Conservation (phyloP, 1,284 basidiomycete species). For the Tylopilus microsporus region DNA sequence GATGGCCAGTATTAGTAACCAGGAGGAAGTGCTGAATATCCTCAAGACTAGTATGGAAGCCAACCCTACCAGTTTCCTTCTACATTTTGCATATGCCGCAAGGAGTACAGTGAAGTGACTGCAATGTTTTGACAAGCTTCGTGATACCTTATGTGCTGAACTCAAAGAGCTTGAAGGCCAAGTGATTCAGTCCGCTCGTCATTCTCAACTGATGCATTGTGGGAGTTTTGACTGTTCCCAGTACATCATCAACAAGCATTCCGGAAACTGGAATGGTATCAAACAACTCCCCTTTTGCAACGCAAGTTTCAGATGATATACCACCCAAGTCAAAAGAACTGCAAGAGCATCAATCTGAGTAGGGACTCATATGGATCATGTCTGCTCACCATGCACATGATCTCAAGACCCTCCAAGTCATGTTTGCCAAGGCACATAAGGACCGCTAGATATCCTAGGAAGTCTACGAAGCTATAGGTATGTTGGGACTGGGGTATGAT, state of each 20-base stretch:
- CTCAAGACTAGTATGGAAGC: slow-evolving; percentile 85
- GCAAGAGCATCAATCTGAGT: slow-evolving; percentile 59
- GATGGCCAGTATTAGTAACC: slow-evolving; percentile 67
- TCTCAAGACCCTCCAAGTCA: slow-evolving; percentile 67
- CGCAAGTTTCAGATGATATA: slow-evolving; percentile 45
- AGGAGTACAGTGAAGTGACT: slow-evolving; percentile 65
- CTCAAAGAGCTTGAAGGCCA: slow-evolving; percentile 65
- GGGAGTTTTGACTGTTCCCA: slow-evolving; percentile 20
- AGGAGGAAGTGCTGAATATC: slow-evolving; percentile 76
- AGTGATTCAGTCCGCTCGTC: slow-evolving; percentile 41
- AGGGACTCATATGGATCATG: slow-evolving; percentile 68
- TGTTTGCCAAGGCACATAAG: slow-evolving; percentile 84
- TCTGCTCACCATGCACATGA: slow-evolving; percentile 44
- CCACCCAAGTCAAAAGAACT: slow-evolving; percentile 50
- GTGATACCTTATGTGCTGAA: slow-evolving; percentile 64
- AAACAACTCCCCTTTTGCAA: slow-evolving; percentile 40
- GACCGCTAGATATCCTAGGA: slow-evolving; percentile 88
- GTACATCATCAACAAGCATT: slow-evolving; percentile 13
- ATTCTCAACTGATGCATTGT: slow-evolving; percentile 35
- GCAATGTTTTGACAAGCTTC: slow-evolving; percentile 65
- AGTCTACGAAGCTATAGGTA: slow-evolving; percentile 88
- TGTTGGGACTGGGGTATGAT: slow-evolving; percentile 26
- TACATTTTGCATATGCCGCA: slow-evolving; percentile 79
- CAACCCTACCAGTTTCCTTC: slow-evolving; percentile 80
- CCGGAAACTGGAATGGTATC: slow-evolving; percentile 27